phyloP scores from a whole-genome alignment of 352 stramenopile genomes.

The Blastocystis hominis region DNA sequence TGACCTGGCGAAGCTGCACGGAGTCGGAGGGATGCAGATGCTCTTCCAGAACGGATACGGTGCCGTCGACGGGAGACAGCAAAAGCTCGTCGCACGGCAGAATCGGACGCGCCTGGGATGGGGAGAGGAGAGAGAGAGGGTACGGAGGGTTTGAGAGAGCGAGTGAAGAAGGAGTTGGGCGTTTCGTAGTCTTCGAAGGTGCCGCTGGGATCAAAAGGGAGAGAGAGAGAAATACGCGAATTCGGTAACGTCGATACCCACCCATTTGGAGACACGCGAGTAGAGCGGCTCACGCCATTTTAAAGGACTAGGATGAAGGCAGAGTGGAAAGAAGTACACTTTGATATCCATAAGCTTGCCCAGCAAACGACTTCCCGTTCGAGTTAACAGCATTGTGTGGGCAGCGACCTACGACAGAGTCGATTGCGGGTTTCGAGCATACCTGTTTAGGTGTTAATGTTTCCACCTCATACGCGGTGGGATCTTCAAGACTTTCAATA shows the following conservation, averaged over 20 bases:
- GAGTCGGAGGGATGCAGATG: neutral
- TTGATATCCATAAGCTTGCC: slow-evolving; percentile 3
- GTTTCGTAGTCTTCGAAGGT: slow-evolving; percentile 56
- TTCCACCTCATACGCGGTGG: slow-evolving; percentile 43
- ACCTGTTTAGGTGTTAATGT: slow-evolving; percentile 54
- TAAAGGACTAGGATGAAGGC: slow-evolving; percentile 27
- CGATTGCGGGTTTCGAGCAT: neutral
- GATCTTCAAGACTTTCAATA: slow-evolving; percentile 6
- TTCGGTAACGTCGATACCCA: slow-evolving; percentile 38
- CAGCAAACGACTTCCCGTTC: slow-evolving; percentile 38
- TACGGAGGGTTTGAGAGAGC: neutral
- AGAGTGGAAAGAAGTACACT: neutral
- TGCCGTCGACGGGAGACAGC: slow-evolving; percentile 51
- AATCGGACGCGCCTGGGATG: neutral
- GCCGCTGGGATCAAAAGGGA: neutral
- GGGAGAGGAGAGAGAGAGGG: neutral
- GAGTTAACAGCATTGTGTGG: slow-evolving; percentile 35
- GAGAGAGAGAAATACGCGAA: neutral
- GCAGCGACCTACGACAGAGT: neutral
- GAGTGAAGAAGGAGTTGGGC: slow-evolving; percentile 51
- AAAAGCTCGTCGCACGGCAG: neutral
- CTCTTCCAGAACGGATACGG: slow-evolving; percentile 4
- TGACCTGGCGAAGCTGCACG: slow-evolving; percentile 47
- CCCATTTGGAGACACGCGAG: slow-evolving; percentile 1
- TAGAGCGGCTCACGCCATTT: slow-evolving; percentile 38